Conservation (phyloP, 768 basidiomycete genomes). For the Macrolepiota albuminosa region DNA sequence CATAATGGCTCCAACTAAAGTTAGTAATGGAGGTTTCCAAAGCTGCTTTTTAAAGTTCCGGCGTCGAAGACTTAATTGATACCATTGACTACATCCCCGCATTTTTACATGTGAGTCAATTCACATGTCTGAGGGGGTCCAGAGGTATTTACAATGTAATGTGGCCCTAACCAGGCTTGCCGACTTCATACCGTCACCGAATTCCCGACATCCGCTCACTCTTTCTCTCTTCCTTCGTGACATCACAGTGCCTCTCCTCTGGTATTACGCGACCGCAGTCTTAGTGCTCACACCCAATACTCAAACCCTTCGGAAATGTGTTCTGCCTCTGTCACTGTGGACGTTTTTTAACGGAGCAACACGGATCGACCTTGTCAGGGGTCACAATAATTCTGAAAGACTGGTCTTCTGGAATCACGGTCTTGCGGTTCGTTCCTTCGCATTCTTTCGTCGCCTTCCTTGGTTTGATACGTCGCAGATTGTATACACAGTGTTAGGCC, state of each 20-base stretch:
- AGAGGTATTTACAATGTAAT: neutral
- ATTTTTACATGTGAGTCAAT: constrained; percentile 8
- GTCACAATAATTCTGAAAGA: constrained; percentile 23
- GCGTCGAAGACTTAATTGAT: neutral
- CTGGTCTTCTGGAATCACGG: constrained; percentile 41
- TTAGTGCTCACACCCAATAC: constrained; percentile 48
- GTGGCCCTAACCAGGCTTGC: constrained; percentile 14
- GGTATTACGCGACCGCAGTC: constrained; percentile 48
- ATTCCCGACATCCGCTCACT: constrained; percentile 31
- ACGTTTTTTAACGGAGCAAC: constrained; percentile 37
- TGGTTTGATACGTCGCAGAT: constrained; percentile 26
- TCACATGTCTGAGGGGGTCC: neutral
- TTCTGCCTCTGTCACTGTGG: constrained; percentile 47
- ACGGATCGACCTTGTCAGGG: constrained; percentile 35
- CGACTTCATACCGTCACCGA: constrained; percentile 23
- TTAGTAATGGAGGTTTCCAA: neutral
- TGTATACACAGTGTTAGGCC: constrained; percentile 27
- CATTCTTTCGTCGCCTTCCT: neutral
- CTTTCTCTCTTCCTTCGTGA: constrained; percentile 27
- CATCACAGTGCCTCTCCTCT: constrained; percentile 36
- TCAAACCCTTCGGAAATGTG: constrained; percentile 33
- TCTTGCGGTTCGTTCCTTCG: constrained; percentile 31
- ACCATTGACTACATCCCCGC: neutral
- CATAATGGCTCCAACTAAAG: neutral
- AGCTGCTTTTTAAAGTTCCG: neutral